Conservation (phyloP, 2,329 filamentous ascomycete genomes). For the Fusarium sp. region DNA sequence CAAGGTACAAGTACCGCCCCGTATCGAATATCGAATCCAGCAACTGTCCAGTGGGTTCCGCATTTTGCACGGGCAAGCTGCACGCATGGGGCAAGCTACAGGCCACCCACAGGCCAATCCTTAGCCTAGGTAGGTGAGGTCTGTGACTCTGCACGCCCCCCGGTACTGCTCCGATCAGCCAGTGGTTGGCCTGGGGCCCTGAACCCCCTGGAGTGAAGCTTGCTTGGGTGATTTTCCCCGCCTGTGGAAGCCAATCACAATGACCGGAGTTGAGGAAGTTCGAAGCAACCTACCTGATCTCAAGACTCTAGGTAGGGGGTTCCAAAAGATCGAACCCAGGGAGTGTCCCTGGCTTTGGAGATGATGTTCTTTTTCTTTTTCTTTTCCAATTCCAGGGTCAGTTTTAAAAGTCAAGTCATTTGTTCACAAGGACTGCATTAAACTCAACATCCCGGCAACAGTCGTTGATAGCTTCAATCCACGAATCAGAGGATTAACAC, state of each 20-base stretch:
- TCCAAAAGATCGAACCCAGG: too few species aligned
- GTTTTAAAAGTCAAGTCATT: too few species aligned
- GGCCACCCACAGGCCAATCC: too few species aligned
- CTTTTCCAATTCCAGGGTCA: too few species aligned
- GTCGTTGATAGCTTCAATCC: too few species aligned
- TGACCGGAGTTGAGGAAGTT: conserved; percentile 8
- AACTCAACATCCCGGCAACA: background rate
- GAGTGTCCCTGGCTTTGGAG: background rate
- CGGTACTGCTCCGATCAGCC: conserved; percentile 25
- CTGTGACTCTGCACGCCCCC: background rate
- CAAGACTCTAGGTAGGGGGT: too few species aligned
- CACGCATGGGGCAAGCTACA: too few species aligned
- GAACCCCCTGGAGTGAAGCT: too few species aligned
- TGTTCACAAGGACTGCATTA: too few species aligned
- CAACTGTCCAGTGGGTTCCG: conserved; percentile 9
- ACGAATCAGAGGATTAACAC: background rate
- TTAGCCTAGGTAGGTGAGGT: background rate
- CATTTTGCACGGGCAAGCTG: too few species aligned
- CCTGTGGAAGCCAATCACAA: conserved; percentile 9
- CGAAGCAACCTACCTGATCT: background rate
- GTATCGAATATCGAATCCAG: conserved; percentile 43
- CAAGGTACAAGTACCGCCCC: conserved; percentile 41
- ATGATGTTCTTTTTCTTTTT: background rate
- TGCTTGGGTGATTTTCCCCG: too few species aligned
- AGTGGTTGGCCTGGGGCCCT: conserved; percentile 8